phyloP scores from a whole-genome alignment of 1,284 basidiomycete species.

The Singerocomus inundabilis region DNA sequence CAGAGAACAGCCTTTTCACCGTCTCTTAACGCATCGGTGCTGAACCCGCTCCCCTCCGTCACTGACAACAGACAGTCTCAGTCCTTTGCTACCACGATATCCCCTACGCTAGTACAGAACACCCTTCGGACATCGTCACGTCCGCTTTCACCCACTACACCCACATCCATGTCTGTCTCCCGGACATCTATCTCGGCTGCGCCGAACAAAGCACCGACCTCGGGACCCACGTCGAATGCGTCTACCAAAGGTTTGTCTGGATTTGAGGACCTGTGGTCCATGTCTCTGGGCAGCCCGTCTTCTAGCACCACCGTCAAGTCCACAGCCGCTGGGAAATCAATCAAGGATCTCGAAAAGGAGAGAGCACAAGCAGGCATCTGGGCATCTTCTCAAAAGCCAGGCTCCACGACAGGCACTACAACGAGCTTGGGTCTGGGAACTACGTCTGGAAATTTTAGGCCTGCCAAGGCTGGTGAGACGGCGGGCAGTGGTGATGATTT shows the following conservation, averaged over 20 bases:
- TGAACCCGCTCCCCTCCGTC: conserved; percentile 18
- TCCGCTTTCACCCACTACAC: conserved; percentile 25
- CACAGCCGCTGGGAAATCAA: conserved; percentile 60
- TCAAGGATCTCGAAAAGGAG: conserved; percentile 85
- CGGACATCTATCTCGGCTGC: conserved; percentile 6
- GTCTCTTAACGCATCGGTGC: conserved; percentile 1
- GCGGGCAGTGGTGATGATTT: conserved; percentile 49
- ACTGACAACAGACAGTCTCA: conserved; percentile 20
- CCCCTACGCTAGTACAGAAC: conserved; percentile 24
- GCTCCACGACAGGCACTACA: conserved; percentile 5
- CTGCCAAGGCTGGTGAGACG: conserved; percentile 18
- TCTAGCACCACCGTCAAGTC: conserved; percentile 25
- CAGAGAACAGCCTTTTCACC: conserved; percentile 18
- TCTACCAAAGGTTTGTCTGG: conserved; percentile 39
- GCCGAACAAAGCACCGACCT: conserved; percentile 21
- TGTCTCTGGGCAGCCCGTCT: conserved; percentile 64
- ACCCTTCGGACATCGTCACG: conserved; percentile 24
- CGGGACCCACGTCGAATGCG: conserved; percentile 25
- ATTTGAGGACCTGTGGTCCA: conserved; percentile 91
- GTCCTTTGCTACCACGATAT: conserved; percentile 13
- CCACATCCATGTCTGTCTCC: conserved; percentile 9
- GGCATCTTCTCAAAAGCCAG: conserved; percentile 47
- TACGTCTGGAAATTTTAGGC: conserved; percentile 48
- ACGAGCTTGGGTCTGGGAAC: conserved; percentile 34
- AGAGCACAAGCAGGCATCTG: conserved; percentile 78